Conservation (phyloP, 352 stramenopile genomes). For the Globisporangium acanthophoron region DNA sequence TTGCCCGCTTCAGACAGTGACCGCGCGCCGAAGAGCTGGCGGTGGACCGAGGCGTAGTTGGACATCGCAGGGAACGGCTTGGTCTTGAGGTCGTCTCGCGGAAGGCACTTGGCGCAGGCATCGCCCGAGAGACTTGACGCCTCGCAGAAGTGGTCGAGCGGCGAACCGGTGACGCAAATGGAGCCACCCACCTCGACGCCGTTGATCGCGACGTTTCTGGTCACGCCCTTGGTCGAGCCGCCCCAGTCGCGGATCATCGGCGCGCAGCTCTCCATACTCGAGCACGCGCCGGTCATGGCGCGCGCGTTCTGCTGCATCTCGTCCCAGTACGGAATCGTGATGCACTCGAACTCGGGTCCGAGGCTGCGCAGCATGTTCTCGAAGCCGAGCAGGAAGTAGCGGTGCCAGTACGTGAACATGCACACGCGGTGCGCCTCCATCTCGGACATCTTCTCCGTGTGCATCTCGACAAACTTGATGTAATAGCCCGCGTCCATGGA, state of each 20-base stretch:
- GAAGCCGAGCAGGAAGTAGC: slow-evolving; percentile 69
- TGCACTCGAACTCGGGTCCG: slow-evolving; percentile 74
- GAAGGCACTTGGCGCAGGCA: slow-evolving; percentile 57
- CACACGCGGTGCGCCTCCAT: slow-evolving; percentile 79
- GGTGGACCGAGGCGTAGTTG: slow-evolving; percentile 70
- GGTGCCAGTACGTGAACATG: slow-evolving; percentile 89
- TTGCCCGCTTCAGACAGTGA: slow-evolving; percentile 55
- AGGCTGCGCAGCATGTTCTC: slow-evolving; percentile 84
- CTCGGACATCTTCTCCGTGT: slow-evolving; percentile 82
- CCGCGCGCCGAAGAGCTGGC: slow-evolving; percentile 58
- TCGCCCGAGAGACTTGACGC: slow-evolving; percentile 31
- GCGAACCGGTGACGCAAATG: slow-evolving; percentile 44
- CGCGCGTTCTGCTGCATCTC: slow-evolving; percentile 76
- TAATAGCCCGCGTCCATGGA: slow-evolving; percentile 83
- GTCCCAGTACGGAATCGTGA: slow-evolving; percentile 87
- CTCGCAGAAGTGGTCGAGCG: slow-evolving; percentile 77
- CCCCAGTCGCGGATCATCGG: slow-evolving; percentile 67
- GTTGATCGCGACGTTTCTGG: slow-evolving; percentile 51
- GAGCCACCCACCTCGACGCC: slow-evolving; percentile 48
- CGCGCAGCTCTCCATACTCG: slow-evolving; percentile 72
- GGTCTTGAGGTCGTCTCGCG: slow-evolving; percentile 52
- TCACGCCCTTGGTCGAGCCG: slow-evolving; percentile 37
- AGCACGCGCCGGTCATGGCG: slow-evolving; percentile 52
- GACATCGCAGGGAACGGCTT: slow-evolving; percentile 58
- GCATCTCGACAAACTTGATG: slow-evolving; percentile 85